These are phyloP conservation scores for Fusarium praegraminearum DNA, from an alignment of 2,329 filamentous ascomycete genomes.

Conservation along the genomic window DNA sequence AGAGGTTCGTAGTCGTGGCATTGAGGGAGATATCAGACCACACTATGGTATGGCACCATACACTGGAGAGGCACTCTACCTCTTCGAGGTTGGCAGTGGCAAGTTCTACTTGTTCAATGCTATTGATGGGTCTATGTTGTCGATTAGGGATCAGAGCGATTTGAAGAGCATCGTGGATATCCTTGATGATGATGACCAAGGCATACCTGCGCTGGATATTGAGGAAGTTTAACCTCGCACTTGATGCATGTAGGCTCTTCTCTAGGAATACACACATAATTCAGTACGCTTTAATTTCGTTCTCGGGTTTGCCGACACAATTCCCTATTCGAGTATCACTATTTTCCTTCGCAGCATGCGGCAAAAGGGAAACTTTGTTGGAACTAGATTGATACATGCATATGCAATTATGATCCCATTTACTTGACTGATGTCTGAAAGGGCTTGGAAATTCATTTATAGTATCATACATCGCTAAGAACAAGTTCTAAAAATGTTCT, in stretches of 20 bases:
- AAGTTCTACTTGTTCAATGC: not conserved
- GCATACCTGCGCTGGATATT: not conserved
- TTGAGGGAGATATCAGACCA: not conserved
- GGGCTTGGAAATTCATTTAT: not conserved
- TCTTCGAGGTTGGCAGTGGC: not conserved
- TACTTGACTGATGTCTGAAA: not conserved
- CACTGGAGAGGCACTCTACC: not conserved
- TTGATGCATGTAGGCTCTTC: not conserved
- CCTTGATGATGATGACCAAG: not conserved
- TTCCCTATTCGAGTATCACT: not conserved
- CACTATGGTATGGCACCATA: not conserved
- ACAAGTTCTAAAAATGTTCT: not conserved
- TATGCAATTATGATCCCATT: not conserved
- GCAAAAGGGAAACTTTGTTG: not conserved
- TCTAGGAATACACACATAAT: not conserved
- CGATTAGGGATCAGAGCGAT: not conserved
- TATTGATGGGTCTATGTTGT: not conserved
- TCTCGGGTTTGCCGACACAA: not conserved
- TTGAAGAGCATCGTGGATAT: not conserved
- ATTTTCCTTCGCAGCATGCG: not conserved
- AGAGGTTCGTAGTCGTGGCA: not conserved
- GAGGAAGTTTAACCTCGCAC: not conserved
- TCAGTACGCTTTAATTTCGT: rapidly evolving
- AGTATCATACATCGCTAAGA: not conserved
- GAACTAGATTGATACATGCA: not conserved